These are phyloP conservation scores for Penicillium turbatum DNA, from an alignment of 495 filamentous ascomycete genomes.

Conservation along the genomic window DNA sequence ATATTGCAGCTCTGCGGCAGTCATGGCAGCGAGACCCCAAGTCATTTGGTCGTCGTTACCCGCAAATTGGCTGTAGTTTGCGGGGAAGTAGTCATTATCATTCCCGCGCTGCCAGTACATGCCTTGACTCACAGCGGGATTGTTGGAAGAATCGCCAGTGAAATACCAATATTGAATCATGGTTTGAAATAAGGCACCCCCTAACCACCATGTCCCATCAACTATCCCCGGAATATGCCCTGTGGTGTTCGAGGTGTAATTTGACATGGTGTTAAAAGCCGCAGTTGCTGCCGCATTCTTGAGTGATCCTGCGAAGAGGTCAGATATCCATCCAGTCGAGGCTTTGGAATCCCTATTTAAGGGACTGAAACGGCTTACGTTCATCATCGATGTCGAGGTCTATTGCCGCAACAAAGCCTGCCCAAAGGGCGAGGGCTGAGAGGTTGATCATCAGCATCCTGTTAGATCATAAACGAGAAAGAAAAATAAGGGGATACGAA, in stretches of 20 bases:
- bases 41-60: slow-evolving; percentile 78
- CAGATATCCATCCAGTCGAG: neutral
- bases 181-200: slow-evolving; percentile 64
- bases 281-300: slow-evolving; percentile 53
- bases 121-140: slow-evolving; percentile 58
- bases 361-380: neutral
- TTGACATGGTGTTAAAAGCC: slow-evolving; percentile 53
- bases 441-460: too few species aligned
- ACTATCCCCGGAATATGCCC: too few species aligned
- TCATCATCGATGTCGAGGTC: slow-evolving; percentile 14
- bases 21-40: slow-evolving; percentile 67
- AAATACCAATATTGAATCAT: slow-evolving; percentile 77
- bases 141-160: slow-evolving; percentile 68
- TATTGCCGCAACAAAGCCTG: slow-evolving; percentile 11
- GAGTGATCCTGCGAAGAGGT: slow-evolving; percentile 53
- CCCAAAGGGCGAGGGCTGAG: slow-evolving; percentile 1
- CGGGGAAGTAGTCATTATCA: slow-evolving; percentile 65
- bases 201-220: slow-evolving; percentile 84
- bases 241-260: too few species aligned
- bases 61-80: slow-evolving; percentile 67
- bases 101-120: slow-evolving; percentile 63
- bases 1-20: slow-evolving; percentile 61
- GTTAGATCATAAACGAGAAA: too few species aligned
- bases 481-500: too few species aligned
- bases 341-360: too few species aligned